Evolutionary conservation across 202 grass and related monocot species (phyloP).

Genomic region (Setaria viridis): DNA sequence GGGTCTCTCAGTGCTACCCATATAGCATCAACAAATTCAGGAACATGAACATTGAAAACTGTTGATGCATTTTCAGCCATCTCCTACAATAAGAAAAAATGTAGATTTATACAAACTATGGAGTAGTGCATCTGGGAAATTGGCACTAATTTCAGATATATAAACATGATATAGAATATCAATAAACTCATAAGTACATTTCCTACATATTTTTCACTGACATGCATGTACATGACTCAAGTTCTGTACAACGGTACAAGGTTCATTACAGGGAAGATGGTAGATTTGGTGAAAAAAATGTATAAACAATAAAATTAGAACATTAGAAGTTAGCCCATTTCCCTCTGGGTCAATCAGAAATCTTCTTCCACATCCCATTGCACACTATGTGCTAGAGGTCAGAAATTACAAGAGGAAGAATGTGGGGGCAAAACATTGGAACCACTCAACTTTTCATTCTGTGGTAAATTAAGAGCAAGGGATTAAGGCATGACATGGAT

Average conservation of each 20-base stretch:
- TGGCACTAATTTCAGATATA: slow-evolving; percentile 34
- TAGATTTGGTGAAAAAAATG: not conserved
- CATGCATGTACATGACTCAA: not conserved
- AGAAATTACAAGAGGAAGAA: not conserved
- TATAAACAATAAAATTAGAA: not conserved
- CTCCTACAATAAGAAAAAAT: slow-evolving; percentile 60
- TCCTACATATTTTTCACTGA: not conserved
- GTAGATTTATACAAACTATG: slow-evolving; percentile 35
- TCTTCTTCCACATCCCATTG: not conserved
- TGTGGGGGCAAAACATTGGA: not conserved
- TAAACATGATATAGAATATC: slow-evolving; percentile 23
- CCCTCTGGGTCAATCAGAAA: not conserved
- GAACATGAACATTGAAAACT: slow-evolving; percentile 98
- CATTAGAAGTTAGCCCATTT: not conserved
- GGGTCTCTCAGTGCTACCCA: slow-evolving; percentile 94
- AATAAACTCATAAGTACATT: not conserved
- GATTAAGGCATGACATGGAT: not conserved
- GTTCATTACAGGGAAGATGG: not conserved
- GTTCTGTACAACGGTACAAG: not conserved
- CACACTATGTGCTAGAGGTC: not conserved
- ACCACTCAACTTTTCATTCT: not conserved
- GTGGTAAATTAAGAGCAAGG: not conserved
- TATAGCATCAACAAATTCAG: slow-evolving; percentile 98
- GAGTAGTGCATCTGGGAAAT: not conserved
- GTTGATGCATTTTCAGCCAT: slow-evolving; percentile 99